Evolutionary conservation across 2,329 filamentous ascomycete species (phyloP).

Genomic region (Colletotrichum aenigma): DNA sequence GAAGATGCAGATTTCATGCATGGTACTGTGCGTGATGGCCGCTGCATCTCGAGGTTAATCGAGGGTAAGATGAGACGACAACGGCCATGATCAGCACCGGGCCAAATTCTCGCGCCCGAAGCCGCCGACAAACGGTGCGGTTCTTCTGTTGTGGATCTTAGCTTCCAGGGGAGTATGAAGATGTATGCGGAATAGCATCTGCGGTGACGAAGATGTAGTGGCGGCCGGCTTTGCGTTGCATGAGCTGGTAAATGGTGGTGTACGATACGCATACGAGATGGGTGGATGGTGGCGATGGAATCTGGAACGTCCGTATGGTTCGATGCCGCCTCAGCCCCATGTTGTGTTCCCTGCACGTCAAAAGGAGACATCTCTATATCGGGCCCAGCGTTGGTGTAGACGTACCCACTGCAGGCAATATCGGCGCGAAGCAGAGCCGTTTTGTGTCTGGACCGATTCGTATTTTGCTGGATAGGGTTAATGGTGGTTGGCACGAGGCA

Average conservation of each 20-base stretch:
- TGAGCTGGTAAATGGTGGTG: not conserved
- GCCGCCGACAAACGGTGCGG: not conserved
- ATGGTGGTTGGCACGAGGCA: not conserved
- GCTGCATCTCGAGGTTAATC: conserved; percentile 4
- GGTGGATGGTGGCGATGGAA: not conserved
- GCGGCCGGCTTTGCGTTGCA: not conserved
- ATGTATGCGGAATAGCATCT: not conserved
- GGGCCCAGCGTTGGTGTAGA: not conserved
- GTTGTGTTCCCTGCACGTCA: not conserved
- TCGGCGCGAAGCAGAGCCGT: not conserved
- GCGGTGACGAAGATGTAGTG: not conserved
- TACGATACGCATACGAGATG: conserved; percentile 9
- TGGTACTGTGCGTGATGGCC: not conserved
- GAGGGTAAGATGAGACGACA: not conserved
- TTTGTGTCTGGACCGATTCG: not conserved
- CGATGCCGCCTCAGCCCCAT: not conserved
- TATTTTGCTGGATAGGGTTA: not conserved
- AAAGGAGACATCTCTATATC: not conserved
- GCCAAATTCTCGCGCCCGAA: not conserved
- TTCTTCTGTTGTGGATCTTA: not conserved
- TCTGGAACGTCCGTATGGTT: not conserved
- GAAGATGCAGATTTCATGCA: conserved; percentile 15
- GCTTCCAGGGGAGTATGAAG: not conserved
- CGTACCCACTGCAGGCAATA: not conserved
- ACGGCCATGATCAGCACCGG: conserved; percentile 6